Percentiles rank a stretch among this genome's conserved stretches.
These are phyloP conservation scores for Phytophthora nicotianae DNA, from an alignment of 352 stramenopile genomes.

Conservation along the genomic window DNA sequence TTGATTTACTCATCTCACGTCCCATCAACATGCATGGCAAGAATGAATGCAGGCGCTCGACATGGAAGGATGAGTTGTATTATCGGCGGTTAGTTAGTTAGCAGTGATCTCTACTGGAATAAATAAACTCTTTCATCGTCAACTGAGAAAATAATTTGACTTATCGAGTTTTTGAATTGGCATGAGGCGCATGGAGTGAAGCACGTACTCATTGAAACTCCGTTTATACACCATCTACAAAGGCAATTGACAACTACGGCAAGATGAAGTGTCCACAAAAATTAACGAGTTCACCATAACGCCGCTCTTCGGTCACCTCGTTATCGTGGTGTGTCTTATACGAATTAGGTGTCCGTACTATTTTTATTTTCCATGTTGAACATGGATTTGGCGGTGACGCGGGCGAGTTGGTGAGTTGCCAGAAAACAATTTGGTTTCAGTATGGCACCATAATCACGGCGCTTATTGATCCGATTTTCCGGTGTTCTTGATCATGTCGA, in stretches of 20 bases:
- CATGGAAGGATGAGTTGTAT: too few relatives aligned
- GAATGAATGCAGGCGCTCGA: too few relatives aligned
- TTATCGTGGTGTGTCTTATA: neutral
- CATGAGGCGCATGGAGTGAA: too few relatives aligned
- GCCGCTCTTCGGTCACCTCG: neutral
- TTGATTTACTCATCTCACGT: too few relatives aligned
- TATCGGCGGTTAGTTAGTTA: too few relatives aligned
- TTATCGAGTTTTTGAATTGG: too few relatives aligned
- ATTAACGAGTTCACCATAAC: neutral
- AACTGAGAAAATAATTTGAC: too few relatives aligned
- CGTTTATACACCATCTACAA: neutral
- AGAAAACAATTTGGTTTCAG: constrained; percentile 10
- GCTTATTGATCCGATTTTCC: neutral
- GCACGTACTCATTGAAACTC: neutral
- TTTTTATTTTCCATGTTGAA: constrained; percentile 19
- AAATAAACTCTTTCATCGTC: too few relatives aligned
- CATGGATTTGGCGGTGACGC: constrained; percentile 9
- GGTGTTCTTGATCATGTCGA: constrained; percentile 1
- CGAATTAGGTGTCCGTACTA: neutral
- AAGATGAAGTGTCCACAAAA: neutral
- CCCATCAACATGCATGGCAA: neutral
- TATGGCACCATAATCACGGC: constrained; percentile 1
- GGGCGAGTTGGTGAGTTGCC: neutral
- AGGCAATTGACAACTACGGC: neutral
- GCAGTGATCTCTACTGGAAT: too few relatives aligned